phyloP scores from a whole-genome alignment of 176 grass and related monocot genomes.

The Leersia perrieri region DNA sequence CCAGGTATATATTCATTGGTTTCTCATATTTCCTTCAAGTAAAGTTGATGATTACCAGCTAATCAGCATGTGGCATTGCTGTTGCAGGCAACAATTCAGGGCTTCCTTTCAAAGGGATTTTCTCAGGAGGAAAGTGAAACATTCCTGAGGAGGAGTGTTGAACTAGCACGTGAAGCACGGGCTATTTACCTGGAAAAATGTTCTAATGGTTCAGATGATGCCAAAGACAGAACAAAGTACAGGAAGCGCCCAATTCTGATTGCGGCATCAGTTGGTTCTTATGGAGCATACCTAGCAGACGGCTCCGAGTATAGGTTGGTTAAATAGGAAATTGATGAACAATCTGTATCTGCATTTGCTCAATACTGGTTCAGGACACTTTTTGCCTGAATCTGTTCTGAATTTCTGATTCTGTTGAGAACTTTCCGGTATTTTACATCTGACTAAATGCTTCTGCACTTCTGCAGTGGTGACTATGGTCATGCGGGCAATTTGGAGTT shows the following conservation, averaged over 20 bases:
- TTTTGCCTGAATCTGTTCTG: background rate
- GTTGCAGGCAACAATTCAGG: slow-evolving; percentile 74
- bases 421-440: background rate
- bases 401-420: slow-evolving; percentile 1
- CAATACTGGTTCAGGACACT: background rate
- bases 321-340: background rate
- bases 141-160: slow-evolving; percentile 64
- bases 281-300: slow-evolving; percentile 89
- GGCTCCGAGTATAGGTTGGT: slow-evolving; percentile 88
- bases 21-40: background rate
- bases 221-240: background rate
- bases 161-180: slow-evolving; percentile 68
- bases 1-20: slow-evolving; percentile 48
- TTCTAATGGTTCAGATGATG: slow-evolving; percentile 1
- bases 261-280: slow-evolving; percentile 78
- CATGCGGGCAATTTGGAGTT: slow-evolving; percentile 52
- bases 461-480: slow-evolving; percentile 75
- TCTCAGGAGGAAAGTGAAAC: slow-evolving; percentile 59
- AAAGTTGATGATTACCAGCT: slow-evolving; percentile 3
- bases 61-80: background rate
- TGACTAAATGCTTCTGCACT: slow-evolving; percentile 31
- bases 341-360: background rate
- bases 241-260: slow-evolving; percentile 55
- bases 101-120: slow-evolving; percentile 66
- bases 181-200: slow-evolving; percentile 40